Base-by-base conservation (phyloP, 1,139 yeast genomes). In the Suhomyces coccinellae region DNA sequence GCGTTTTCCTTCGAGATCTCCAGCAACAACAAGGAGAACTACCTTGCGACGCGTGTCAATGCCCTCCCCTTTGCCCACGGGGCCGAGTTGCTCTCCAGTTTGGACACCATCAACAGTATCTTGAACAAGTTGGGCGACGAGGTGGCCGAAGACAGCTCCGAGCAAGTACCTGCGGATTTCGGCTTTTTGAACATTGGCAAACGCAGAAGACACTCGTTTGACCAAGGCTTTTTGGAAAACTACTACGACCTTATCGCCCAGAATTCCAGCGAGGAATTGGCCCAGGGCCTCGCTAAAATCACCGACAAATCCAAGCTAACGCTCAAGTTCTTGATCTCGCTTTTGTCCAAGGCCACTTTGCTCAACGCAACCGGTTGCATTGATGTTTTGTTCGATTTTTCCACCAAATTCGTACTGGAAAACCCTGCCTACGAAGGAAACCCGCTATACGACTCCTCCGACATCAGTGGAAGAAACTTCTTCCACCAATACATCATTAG, bases 31-130 rank as follows among this genome's bases (percentile, higher is more conserved):
- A 88, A 86, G 62, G 80, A 80, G 39, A 71, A 77, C 28, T 90
- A 87, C 58, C 69, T 90, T 48, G 66, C 77, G 22, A 79, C 93
- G 1, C 80, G 95, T 58, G 83, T 91, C 26, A 72, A 80, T 52
- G 86, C 91, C 5, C 71, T 87, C 46, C 85, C 90, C 1, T 90
- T 91, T 67, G 88, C 96, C 9, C 82, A 86, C 52, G 88, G 82
- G 45, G 52, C 73, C 1, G 87, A 82, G 17, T 71, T 87, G 15
- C 69, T 77, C 14, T 71, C 73, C 14, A 74, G 79, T 32, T 71
- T 91, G 55, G 72, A 76, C 12, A 57, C 66, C 6, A 82, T 87
- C 48, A 85, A 84, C 57, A 67, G 65, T 6, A 77, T 79, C 43
- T 67, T 90, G 55, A 73, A 58, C 44, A 65, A 65, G 38, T 58